phyloP scores from a whole-genome alignment of 768 basidiomycete genomes.

The Polyporus arcularius region DNA sequence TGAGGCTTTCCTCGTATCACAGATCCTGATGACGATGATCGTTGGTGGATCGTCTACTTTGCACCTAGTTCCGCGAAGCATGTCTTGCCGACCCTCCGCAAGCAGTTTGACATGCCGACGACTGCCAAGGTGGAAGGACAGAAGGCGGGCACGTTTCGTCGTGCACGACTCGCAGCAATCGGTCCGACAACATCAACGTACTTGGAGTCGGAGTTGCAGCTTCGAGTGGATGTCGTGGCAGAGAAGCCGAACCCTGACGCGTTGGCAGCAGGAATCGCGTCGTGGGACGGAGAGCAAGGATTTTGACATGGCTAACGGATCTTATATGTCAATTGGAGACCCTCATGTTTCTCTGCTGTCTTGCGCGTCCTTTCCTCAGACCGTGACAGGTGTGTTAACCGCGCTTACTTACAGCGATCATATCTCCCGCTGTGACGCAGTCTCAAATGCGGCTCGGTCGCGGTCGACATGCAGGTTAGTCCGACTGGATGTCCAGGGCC shows the following conservation, averaged over 20 bases:
- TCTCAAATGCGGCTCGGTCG: too few relatives aligned
- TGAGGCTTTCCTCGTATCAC: neutral
- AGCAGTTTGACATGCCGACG: constrained; percentile 43
- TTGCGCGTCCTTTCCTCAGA: too few relatives aligned
- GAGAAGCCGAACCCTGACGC: constrained; percentile 57
- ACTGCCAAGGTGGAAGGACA: neutral
- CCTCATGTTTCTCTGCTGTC: too few relatives aligned
- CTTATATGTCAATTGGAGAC: too few relatives aligned
- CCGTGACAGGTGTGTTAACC: too few relatives aligned
- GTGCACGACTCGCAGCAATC: constrained; percentile 53
- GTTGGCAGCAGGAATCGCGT: constrained; percentile 33
- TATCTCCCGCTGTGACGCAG: too few relatives aligned
- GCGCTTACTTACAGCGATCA: too few relatives aligned
- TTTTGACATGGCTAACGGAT: too few relatives aligned
- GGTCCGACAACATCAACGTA: constrained; percentile 65
- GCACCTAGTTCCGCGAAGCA: constrained; percentile 71
- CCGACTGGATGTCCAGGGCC: too few relatives aligned
- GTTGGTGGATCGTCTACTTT: constrained; percentile 76
- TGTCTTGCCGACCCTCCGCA: constrained; percentile 50
- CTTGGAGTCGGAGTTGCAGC: constrained; percentile 44
- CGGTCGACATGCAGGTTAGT: too few relatives aligned
- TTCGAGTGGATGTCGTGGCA: constrained; percentile 58
- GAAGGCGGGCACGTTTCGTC: neutral
- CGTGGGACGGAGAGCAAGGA: too few relatives aligned
- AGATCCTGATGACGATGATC: neutral